These are phyloP conservation scores for Cyberlindnera galapagoensis DNA, from an alignment of 805 yeast genomes.

Conservation along the genomic window DNA sequence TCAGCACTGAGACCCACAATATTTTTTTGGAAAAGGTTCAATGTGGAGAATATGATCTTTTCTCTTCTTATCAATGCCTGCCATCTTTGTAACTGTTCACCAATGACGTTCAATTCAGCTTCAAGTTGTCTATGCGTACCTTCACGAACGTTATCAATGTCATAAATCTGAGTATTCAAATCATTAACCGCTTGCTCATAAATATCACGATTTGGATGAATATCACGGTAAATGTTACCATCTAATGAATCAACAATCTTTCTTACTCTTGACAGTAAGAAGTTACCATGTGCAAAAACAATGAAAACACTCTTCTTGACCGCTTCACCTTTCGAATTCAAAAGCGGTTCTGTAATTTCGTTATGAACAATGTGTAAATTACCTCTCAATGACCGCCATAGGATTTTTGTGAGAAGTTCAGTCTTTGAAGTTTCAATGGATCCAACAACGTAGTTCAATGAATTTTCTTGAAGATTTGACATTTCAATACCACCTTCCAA, in stretches of 20 bases:
- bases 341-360: slow-evolving; percentile 64
- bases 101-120: slow-evolving; percentile 73
- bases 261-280: slow-evolving; percentile 63
- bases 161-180: slow-evolving; percentile 25
- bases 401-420: slow-evolving; percentile 65
- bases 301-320: slow-evolving; percentile 79
- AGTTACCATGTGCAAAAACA: slow-evolving; percentile 85
- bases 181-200: slow-evolving; percentile 26
- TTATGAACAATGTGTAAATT: slow-evolving; percentile 72
- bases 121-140: slow-evolving; percentile 63
- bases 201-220: slow-evolving; percentile 34
- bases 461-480: slow-evolving; percentile 21
- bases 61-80: slow-evolving; percentile 64
- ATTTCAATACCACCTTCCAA: slow-evolving; percentile 31
- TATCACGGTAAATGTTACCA: slow-evolving; percentile 58
- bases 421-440: slow-evolving; percentile 71
- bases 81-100: slow-evolving; percentile 74
- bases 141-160: slow-evolving; percentile 52
- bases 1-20: slow-evolving; percentile 88
- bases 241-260: slow-evolving; percentile 88
- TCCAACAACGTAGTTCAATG: slow-evolving; percentile 47
- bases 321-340: slow-evolving; percentile 49
- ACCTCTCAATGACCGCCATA: slow-evolving; percentile 93
- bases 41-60: slow-evolving; percentile 69
- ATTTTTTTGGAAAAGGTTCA: slow-evolving; percentile 79